phyloP scores from a whole-genome alignment of 2,329 filamentous ascomycete species.

The Cladosporium colombiae region DNA sequence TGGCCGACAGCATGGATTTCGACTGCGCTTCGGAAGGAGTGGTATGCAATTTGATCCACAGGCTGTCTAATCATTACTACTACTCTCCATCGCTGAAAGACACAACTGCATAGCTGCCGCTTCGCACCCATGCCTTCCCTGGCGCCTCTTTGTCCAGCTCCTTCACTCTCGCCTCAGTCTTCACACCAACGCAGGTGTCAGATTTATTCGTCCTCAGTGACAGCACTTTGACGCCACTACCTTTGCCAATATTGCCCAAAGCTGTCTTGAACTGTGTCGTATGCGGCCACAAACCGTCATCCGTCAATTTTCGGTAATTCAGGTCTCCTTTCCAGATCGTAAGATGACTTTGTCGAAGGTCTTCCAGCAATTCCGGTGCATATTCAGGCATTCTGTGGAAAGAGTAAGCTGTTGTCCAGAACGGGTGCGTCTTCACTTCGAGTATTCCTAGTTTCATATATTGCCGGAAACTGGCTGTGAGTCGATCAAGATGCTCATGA shows the following conservation, averaged over 20 bases:
- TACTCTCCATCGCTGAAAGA: conserved; percentile 73
- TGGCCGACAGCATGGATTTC: conserved; percentile 12
- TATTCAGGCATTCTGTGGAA: conserved; percentile 81
- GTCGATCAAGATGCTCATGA: conserved; percentile 9
- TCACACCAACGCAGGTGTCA: conserved; percentile 86
- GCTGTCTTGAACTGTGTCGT: conserved; percentile 83
- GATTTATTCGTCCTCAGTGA: conserved; percentile 94
- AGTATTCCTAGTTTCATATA: conserved; percentile 68
- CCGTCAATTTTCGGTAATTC: conserved; percentile 88
- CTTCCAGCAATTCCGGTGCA: conserved; percentile 68
- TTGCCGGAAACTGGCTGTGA: conserved; percentile 1
- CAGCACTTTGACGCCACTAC: conserved; percentile 79
- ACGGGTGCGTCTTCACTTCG: conserved; percentile 76
- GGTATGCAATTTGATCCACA: conserved; percentile 5
- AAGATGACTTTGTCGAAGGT: conserved; percentile 79
- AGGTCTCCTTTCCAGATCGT: conserved; percentile 97
- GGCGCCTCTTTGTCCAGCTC: conserved; percentile 67
- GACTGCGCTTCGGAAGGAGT: conserved; percentile 12
- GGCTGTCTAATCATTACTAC: background rate
- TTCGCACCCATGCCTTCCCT: conserved; percentile 86
- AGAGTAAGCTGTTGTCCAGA: conserved; percentile 87
- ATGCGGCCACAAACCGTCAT: conserved; percentile 69
- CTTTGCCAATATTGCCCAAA: conserved; percentile 79
- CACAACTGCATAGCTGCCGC: conserved; percentile 94
- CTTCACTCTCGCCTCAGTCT: conserved; percentile 69